Conservation (phyloP, 345 rosid genomes). For the Citropsis articulata region DNA sequence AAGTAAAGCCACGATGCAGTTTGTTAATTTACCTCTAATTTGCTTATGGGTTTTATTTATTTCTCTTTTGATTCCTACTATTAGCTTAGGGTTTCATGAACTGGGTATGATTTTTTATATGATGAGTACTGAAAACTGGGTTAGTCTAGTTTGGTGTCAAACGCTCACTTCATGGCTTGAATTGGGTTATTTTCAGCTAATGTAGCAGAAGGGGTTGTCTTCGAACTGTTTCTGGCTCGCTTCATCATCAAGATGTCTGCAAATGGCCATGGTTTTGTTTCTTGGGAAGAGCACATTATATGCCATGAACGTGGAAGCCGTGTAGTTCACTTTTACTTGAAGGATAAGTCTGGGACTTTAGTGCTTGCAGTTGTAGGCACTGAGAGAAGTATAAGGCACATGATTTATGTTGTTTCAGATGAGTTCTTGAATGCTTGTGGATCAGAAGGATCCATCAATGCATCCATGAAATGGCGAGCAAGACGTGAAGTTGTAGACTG, state of each 20-base stretch:
- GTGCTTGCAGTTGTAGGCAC: constrained; percentile 46
- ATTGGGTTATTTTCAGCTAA: constrained; percentile 11
- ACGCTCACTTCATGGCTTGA: background rate
- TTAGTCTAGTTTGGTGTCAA: constrained; percentile 7
- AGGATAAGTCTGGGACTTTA: constrained; percentile 28
- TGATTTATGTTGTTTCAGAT: constrained; percentile 37
- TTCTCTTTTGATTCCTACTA: background rate
- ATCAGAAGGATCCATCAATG: constrained; percentile 17
- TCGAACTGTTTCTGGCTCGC: background rate
- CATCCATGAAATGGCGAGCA: constrained; percentile 40
- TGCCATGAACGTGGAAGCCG: constrained; percentile 43
- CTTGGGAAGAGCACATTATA: constrained; percentile 48
- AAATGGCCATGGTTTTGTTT: constrained; percentile 26
- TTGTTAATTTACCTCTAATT: background rate
- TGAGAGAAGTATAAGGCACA: constrained; percentile 57
- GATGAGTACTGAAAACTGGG: background rate
- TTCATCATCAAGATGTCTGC: constrained; percentile 25
- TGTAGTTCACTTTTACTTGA: constrained; percentile 44
- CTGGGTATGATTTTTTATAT: background rate
- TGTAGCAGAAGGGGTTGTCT: constrained; percentile 10
- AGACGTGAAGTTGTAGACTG: constrained; percentile 54
- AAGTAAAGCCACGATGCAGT: background rate
- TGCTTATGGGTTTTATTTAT: constrained; percentile 1
- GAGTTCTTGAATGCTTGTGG: constrained; percentile 34
- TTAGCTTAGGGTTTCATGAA: constrained; percentile 6